Base-by-base conservation (phyloP, 345 rosid species). In the Rhodomyrtus tomentosa region DNA sequence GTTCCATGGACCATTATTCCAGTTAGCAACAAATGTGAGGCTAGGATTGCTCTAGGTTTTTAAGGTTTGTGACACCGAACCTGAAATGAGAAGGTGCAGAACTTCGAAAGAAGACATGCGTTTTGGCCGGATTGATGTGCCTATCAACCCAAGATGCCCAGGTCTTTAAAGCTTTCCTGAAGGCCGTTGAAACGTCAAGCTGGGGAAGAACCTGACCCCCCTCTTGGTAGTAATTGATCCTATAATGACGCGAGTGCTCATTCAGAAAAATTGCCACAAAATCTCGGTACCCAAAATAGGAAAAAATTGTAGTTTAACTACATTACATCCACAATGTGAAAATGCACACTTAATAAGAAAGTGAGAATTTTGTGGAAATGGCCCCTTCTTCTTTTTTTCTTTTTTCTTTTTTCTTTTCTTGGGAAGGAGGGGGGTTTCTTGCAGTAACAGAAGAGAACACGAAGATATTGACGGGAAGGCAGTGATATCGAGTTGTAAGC, bases 101-200 rank as follows among this genome's bases (percentile, higher is more conserved):
- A 84, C 92, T 94, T 88, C 96, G 89, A 87, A 95, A 95, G 94
- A 96, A 96, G 80, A 96, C 96, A 73, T 68, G 90, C 42, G 98
- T 94, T 92, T 90, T 93, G 83, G 89, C 91, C 6, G 92, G 91
- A 87, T 95, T 90, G 24, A 93, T 86, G 85, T 89, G 90, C 83
- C 82, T 93, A 83, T 96, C 98, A 45, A 94, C 94, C 99, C 99
- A 96, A 62, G 96, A 91, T 84, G 93, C 94, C 99, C 98, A 96
- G 58, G 97, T 94, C 83, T 42, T 90, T 83, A 95, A 81, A 72
- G 99, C 98, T 93, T 90, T 93, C 88, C 91, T 91, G 86, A 91
- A 96, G 83, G 99, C 98, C 3, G 84, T 86, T 27, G 91, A 88
- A 76, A 93, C 98, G 82, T 94, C 95, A 29, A 96, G 99, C 83